A percentile compares a stretch with the other conserved stretches of the same genome.
phyloP scores from a whole-genome alignment of 257 asterid species.

The Nicotiana undulata region DNA sequence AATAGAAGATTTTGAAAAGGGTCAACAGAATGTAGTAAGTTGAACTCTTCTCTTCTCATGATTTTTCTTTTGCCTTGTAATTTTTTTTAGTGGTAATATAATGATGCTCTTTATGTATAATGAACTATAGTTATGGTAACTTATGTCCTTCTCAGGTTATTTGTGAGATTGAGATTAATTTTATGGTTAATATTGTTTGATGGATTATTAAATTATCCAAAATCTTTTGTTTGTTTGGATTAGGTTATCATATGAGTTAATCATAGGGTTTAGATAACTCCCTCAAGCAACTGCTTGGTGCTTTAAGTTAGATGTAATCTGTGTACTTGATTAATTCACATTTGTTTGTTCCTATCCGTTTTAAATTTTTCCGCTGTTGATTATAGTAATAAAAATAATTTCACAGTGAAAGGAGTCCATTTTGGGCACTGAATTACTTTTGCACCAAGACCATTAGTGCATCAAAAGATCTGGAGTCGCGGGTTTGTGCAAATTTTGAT shows the following conservation, averaged over 20 bases:
- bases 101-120: not conserved
- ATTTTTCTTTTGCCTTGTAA: not conserved
- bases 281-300: not conserved
- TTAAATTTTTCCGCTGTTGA: too few relatives aligned
- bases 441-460: too few relatives aligned
- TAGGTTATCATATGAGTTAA: not conserved
- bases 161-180: not conserved
- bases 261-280: not conserved
- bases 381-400: too few relatives aligned
- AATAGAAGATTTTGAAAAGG: constrained; percentile 40
- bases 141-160: not conserved
- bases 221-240: not conserved
- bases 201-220: not conserved
- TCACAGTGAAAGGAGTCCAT: too few relatives aligned
- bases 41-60: not conserved
- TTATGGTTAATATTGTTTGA: not conserved
- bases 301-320: not conserved
- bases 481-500: too few relatives aligned
- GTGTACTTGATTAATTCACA: not conserved
- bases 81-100: not conserved
- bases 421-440: too few relatives aligned
- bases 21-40: constrained; percentile 11
- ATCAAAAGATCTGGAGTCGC: too few relatives aligned
- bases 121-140: not conserved
- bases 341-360: too few relatives aligned